Percentiles rank a stretch among this genome's conserved stretches.
Conservation (phyloP, 768 basidiomycete species). For the Agaricus sinodeliciosus region DNA sequence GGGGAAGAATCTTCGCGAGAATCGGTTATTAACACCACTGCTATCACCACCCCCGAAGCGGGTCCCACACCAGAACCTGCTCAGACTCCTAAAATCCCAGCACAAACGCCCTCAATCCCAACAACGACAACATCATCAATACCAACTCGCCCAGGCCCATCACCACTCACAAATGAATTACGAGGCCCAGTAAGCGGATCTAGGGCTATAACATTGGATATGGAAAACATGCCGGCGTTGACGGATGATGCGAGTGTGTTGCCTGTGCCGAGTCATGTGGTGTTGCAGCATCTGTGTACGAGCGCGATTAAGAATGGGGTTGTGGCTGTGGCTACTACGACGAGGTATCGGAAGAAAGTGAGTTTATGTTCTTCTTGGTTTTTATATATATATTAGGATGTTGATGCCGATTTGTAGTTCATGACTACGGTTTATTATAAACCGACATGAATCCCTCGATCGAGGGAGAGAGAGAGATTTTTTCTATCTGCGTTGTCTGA, state of each 20-base stretch:
- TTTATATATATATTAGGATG: too few species aligned
- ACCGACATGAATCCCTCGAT: constrained; percentile 13
- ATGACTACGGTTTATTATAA: constrained; percentile 67
- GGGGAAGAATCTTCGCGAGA: background rate
- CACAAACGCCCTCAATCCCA: background rate
- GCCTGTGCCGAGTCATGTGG: constrained; percentile 90
- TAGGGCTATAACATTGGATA: constrained; percentile 28
- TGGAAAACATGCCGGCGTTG: constrained; percentile 34
- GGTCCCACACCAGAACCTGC: background rate
- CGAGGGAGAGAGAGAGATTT: too few species aligned
- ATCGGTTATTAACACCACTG: background rate
- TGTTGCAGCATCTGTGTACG: constrained; percentile 90
- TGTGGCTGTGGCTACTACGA: constrained; percentile 87
- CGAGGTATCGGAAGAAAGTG: constrained; percentile 88
- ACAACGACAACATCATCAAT: constrained; percentile 8
- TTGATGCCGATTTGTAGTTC: constrained; percentile 42
- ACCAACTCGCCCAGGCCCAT: constrained; percentile 2
- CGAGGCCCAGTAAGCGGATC: constrained; percentile 18
- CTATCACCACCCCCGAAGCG: constrained; percentile 9
- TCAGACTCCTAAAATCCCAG: background rate
- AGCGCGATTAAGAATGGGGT: constrained; percentile 94
- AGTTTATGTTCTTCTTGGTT: too few species aligned
- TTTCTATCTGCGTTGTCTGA: too few species aligned
- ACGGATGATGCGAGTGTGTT: constrained; percentile 88
- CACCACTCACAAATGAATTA: background rate